These are phyloP conservation scores for Stephania cephalantha DNA, from an alignment of 164 flowering plant genomes.

Conservation along the genomic window DNA sequence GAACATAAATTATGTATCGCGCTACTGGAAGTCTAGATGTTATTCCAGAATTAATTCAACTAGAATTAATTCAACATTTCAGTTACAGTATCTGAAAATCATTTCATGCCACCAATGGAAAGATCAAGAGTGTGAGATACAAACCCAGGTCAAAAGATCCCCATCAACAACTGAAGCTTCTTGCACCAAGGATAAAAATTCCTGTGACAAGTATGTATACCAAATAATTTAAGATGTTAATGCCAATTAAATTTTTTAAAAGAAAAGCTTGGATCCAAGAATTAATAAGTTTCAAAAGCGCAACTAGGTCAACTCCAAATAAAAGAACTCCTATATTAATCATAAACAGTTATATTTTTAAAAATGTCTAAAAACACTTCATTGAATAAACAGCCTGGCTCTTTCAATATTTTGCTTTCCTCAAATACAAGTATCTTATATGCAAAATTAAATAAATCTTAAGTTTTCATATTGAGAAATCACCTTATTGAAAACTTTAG, in stretches of 20 bases:
- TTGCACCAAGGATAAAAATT: slow-evolving; percentile 63
- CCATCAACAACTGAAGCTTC: slow-evolving; percentile 82
- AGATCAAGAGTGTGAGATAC: slow-evolving; percentile 15
- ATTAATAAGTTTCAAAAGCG: not conserved
- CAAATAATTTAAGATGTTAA: not conserved
- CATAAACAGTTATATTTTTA: not conserved
- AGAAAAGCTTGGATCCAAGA: not conserved
- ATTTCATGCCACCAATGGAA: not conserved
- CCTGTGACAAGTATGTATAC: slow-evolving; percentile 36
- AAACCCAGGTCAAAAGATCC: slow-evolving; percentile 77
- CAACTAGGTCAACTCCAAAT: not conserved
- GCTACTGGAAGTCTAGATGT: not conserved
- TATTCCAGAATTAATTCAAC: not conserved
- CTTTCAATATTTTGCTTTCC: not conserved
- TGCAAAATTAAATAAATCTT: not conserved
- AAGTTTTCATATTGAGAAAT: not conserved
- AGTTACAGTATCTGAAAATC: not conserved
- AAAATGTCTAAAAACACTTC: not conserved
- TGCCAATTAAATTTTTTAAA: not conserved
- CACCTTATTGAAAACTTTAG: not conserved
- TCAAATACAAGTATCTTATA: not conserved
- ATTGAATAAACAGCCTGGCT: not conserved
- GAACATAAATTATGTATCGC: not conserved
- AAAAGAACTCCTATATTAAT: not conserved
- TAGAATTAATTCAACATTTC: not conserved